Percentiles rank a stretch among this genome's conserved stretches.
Conservation (phyloP, 2,329 filamentous ascomycete genomes). For the Trichoderma breve region DNA sequence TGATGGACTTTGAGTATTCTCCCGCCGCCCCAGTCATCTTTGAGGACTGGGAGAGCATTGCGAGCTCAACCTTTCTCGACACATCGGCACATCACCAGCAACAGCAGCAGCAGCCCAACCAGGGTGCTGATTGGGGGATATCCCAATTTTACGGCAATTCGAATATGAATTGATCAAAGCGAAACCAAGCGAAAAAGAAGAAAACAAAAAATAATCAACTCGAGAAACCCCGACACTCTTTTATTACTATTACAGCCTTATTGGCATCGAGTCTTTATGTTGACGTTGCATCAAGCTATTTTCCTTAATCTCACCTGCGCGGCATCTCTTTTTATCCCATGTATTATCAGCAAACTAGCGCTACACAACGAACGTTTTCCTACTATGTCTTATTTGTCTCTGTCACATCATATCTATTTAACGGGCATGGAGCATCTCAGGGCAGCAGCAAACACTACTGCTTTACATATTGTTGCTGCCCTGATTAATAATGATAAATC, state of each 20-base stretch:
- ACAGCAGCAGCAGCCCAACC: constrained; percentile 22
- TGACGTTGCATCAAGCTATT: constrained; percentile 13
- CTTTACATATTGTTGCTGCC: neutral
- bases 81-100: constrained; percentile 30
- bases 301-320: constrained; percentile 13
- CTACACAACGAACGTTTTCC: constrained; percentile 14
- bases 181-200: neutral
- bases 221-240: constrained; percentile 16
- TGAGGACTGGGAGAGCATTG: constrained; percentile 43
- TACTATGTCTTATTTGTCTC: neutral
- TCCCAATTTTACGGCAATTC: constrained; percentile 37
- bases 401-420: neutral
- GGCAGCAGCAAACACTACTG: neutral
- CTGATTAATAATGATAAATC: constrained; percentile 38
- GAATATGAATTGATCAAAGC: constrained; percentile 32
- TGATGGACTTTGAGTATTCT: constrained; percentile 47
- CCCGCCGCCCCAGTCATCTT: constrained; percentile 37
- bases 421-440: neutral
- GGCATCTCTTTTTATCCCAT: neutral
- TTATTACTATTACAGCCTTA: constrained; percentile 6
- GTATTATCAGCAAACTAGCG: constrained; percentile 20
- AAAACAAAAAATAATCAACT: constrained; percentile 14
- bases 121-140: constrained; percentile 33
- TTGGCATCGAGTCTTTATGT: constrained; percentile 3
- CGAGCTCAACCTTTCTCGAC: constrained; percentile 36